Evolutionary conservation across 2,329 filamentous ascomycete species (phyloP).

Genomic region (Furcasterigmium sp.): DNA sequence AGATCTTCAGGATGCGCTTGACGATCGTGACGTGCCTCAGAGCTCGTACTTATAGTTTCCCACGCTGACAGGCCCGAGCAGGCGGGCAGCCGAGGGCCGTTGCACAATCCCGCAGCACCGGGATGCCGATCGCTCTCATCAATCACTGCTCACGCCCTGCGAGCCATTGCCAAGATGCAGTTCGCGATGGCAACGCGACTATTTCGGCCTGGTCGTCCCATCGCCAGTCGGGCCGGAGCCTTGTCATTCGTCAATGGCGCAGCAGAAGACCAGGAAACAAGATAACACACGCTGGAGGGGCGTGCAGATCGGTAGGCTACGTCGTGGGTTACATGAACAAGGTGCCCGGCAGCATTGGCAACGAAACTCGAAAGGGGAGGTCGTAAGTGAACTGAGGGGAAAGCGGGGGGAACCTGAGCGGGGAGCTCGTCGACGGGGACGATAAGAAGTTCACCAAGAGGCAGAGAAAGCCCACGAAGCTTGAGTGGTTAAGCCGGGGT

Average conservation of each 20-base stretch:
- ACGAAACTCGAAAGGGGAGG: constrained; percentile 13
- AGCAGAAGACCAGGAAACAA: neutral
- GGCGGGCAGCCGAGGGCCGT: neutral
- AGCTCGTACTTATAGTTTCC: neutral
- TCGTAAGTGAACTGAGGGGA: constrained; percentile 9
- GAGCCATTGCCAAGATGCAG: too few relatives aligned
- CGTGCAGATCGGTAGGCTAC: neutral
- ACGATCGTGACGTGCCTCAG: neutral
- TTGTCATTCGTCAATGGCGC: neutral
- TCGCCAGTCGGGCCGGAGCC: neutral
- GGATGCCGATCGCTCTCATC: too few relatives aligned
- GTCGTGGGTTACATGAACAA: neutral
- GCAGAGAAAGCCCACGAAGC: too few relatives aligned
- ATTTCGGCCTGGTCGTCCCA: too few relatives aligned
- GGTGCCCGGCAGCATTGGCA: constrained; percentile 9
- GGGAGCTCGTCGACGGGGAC: too few relatives aligned
- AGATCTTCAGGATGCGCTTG: too few relatives aligned
- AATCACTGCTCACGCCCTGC: too few relatives aligned
- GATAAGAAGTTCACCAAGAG: too few relatives aligned
- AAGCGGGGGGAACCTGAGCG: constrained; percentile 7
- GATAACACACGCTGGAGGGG: neutral
- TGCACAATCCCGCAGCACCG: too few relatives aligned
- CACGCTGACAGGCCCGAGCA: neutral
- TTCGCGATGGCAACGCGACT: too few relatives aligned
- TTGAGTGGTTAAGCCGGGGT: too few relatives aligned